phyloP scores from a whole-genome alignment of 1,139 yeast genomes.

The Hyphopichia khmerensis region DNA sequence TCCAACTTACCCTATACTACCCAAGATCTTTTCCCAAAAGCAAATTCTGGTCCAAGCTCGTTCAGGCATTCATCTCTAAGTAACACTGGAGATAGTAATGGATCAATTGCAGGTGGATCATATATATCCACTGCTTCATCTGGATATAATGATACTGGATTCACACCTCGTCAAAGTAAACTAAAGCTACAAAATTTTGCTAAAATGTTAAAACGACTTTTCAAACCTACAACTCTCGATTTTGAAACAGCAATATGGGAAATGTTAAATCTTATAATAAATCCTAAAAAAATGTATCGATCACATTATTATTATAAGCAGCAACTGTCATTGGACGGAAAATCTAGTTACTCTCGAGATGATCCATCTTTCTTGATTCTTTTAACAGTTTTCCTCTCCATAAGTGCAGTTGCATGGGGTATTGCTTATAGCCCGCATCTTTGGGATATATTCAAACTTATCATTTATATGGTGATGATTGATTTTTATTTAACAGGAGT shows the following conservation, averaged over 20 bases:
- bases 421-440: constrained; percentile 70
- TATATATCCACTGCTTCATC: constrained; percentile 19
- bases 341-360: constrained; percentile 70
- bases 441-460: constrained; percentile 57
- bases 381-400: constrained; percentile 58
- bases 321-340: constrained; percentile 25
- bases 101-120: constrained; percentile 21
- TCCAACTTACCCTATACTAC: constrained; percentile 38
- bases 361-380: constrained; percentile 86
- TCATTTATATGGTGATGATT: constrained; percentile 79
- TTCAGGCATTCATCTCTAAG: constrained; percentile 7
- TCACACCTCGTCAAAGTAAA: constrained; percentile 1
- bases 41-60: constrained; percentile 12
- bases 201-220: constrained; percentile 40
- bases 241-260: constrained; percentile 95
- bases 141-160: constrained; percentile 3
- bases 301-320: constrained; percentile 72
- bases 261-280: constrained; percentile 65
- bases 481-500: constrained; percentile 77
- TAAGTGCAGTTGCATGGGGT: constrained; percentile 91
- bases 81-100: constrained; percentile 9
- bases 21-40: constrained; percentile 38
- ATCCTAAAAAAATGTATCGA: constrained; percentile 80
- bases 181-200: constrained; percentile 15
- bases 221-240: constrained; percentile 80